Percentiles rank a stretch among this genome's conserved stretches.
These are phyloP conservation scores for Alternaria incomplexa DNA, from an alignment of 2,329 filamentous ascomycete genomes.

Conservation along the genomic window DNA sequence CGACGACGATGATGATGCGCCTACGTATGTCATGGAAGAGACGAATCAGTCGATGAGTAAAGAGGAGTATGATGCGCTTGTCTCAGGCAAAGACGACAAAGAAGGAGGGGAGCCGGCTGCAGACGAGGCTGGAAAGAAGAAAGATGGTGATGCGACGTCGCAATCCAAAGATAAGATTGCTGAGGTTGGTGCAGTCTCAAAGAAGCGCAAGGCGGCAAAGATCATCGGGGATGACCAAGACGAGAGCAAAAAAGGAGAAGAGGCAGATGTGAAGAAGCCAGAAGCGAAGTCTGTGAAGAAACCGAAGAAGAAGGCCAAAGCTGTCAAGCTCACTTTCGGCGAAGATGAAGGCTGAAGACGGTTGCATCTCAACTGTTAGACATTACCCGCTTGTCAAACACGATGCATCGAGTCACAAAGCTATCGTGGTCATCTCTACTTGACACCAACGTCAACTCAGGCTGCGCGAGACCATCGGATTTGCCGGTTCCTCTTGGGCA, in stretches of 20 bases:
- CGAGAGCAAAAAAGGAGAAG: constrained; percentile 16
- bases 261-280: constrained; percentile 12
- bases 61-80: constrained; percentile 57
- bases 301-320: constrained; percentile 45
- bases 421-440: background rate
- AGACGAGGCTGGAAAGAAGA: constrained; percentile 6
- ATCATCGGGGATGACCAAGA: constrained; percentile 42
- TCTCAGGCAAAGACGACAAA: constrained; percentile 36
- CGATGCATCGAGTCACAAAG: background rate
- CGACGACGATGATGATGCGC: constrained; percentile 78
- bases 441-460: background rate
- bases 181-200: constrained; percentile 40
- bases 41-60: constrained; percentile 67
- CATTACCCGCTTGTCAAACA: background rate
- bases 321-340: constrained; percentile 48
- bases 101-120: constrained; percentile 11
- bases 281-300: constrained; percentile 36
- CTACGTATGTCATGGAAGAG: constrained; percentile 75
- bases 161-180: constrained; percentile 39
- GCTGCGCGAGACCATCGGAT: background rate
- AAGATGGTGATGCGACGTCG: constrained; percentile 6
- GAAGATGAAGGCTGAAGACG: constrained; percentile 36
- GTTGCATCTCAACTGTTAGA: background rate
- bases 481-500: background rate
- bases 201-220: constrained; percentile 48